Evolutionary conservation across 2,329 filamentous ascomycete species (phyloP).

Genomic region (Curvularia spicifera): DNA sequence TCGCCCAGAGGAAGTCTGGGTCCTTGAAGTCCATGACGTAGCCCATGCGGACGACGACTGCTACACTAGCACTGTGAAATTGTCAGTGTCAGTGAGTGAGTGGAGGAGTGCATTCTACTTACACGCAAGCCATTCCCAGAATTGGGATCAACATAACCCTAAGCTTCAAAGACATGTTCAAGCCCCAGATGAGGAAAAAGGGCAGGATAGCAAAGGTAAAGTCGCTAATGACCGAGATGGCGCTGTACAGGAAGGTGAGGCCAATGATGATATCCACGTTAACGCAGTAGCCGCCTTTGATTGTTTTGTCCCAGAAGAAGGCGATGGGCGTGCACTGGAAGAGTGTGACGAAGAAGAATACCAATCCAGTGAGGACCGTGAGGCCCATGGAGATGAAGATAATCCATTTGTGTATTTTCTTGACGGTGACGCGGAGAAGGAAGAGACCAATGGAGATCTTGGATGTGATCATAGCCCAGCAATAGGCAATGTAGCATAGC

Average conservation of each 20-base stretch:
- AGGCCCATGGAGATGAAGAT: conserved; percentile 48
- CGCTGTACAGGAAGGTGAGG: conserved; percentile 57
- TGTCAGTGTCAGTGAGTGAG: conserved; percentile 2
- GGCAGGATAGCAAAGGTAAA: conserved; percentile 60
- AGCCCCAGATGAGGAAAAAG: conserved; percentile 58
- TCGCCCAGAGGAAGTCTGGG: conserved; percentile 46
- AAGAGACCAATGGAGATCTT: conserved; percentile 47
- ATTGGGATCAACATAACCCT: conserved; percentile 57
- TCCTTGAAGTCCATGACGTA: conserved; percentile 46
- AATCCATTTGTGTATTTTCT: conserved; percentile 40
- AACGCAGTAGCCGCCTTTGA: conserved; percentile 51
- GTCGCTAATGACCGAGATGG: conserved; percentile 55
- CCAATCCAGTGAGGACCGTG: conserved; percentile 46
- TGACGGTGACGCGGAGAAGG: conserved; percentile 44
- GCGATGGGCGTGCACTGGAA: conserved; percentile 59
- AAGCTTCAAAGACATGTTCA: conserved; percentile 57
- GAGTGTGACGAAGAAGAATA: conserved; percentile 56
- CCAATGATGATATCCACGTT: conserved; percentile 50
- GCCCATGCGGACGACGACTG: conserved; percentile 44
- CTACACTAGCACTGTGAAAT: conserved; percentile 40
- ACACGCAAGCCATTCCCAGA: conserved; percentile 60
- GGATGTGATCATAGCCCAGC: conserved; percentile 39
- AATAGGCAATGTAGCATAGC: conserved; percentile 46
- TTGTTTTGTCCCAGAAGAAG: conserved; percentile 58
- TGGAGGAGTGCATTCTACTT: conserved; percentile 22